These are phyloP conservation scores for Myrica gale DNA, from an alignment of 306 rosid genomes.

Conservation along the genomic window DNA sequence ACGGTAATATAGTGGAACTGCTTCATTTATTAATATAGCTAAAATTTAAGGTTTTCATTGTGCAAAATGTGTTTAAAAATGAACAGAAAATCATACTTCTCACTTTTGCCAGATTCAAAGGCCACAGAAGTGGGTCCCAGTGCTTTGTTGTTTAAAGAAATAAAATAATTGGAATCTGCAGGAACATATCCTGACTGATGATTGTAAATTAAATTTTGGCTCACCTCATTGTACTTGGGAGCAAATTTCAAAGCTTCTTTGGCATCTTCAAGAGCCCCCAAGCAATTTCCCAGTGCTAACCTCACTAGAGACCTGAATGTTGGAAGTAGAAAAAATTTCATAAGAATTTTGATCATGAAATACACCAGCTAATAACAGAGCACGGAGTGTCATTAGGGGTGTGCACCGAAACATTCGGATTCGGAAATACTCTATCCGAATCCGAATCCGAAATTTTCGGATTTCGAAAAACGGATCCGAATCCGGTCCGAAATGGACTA, in stretches of 20 bases:
- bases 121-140: neutral
- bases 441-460: too few relatives aligned
- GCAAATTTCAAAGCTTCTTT: conserved; percentile 58
- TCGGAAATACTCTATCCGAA: too few relatives aligned
- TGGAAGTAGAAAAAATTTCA: conserved; percentile 12
- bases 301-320: conserved; percentile 64
- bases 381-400: too few relatives aligned
- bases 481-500: too few relatives aligned
- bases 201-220: conserved; percentile 8
- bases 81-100: conserved; percentile 9
- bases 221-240: conserved; percentile 70
- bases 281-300: conserved; percentile 58
- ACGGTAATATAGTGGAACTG: neutral
- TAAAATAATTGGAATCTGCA: conserved; percentile 16
- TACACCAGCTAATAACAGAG: neutral
- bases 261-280: conserved; percentile 75
- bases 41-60: neutral
- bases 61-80: conserved; percentile 15
- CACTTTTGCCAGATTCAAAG: neutral
- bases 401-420: too few relatives aligned
- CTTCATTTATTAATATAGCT: too few relatives aligned
- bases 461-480: too few relatives aligned
- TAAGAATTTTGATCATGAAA: neutral
- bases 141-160: neutral
- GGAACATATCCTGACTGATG: conserved; percentile 1